These are phyloP conservation scores for Combretum micranthum DNA, from an alignment of 345 rosid genomes.

Conservation along the genomic window DNA sequence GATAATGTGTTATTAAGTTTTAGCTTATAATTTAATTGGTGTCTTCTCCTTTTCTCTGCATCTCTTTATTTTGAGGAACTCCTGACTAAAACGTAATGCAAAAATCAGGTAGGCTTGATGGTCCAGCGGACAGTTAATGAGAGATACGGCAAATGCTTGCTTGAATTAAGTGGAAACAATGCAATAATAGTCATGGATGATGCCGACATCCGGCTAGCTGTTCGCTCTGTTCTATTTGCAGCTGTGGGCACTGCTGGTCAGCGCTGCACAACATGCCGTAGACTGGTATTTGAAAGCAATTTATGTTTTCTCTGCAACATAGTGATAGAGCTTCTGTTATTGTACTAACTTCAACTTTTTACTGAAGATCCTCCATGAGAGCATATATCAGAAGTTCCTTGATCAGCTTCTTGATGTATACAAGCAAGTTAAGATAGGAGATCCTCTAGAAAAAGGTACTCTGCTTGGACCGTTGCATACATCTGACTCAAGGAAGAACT, in stretches of 20 bases:
- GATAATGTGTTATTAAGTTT: too few species aligned
- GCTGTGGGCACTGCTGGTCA: conserved; percentile 99
- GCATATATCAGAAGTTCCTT: conserved; percentile 54
- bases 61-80: too few species aligned
- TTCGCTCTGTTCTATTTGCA: conserved; percentile 81
- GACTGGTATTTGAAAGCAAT: conserved; percentile 55
- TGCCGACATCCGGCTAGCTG: conserved; percentile 80
- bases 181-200: conserved; percentile 94
- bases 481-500: conserved; percentile 61
- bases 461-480: conserved; percentile 90
- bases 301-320: too few species aligned
- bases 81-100: not conserved
- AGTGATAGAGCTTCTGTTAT: not conserved
- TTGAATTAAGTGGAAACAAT: conserved; percentile 93
- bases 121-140: conserved; percentile 80
- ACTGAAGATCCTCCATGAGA: conserved; percentile 81
- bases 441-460: conserved; percentile 79
- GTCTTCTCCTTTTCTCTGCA: too few species aligned
- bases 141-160: conserved; percentile 87
- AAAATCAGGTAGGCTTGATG: conserved; percentile 61
- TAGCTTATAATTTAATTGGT: too few species aligned
- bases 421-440: conserved; percentile 86
- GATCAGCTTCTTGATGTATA: conserved; percentile 68
- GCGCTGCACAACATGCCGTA: conserved; percentile 97
- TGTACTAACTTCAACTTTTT: not conserved